Conservation (phyloP, 108 stramenopile genomes). For the Cyclotella sp. region DNA sequence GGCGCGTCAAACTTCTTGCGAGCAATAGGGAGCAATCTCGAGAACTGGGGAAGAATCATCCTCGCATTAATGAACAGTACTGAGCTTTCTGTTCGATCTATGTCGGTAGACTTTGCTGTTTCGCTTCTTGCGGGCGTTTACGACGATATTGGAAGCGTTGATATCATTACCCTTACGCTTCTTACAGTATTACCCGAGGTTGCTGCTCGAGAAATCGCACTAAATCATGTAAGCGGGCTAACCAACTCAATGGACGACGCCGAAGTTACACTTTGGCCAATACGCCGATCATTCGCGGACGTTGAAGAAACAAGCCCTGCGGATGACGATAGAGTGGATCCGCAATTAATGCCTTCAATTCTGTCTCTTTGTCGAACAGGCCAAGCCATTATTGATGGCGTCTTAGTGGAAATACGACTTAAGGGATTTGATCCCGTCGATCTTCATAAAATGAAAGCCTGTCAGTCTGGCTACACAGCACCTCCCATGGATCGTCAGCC, state of each 20-base stretch:
- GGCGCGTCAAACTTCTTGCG: conserved; percentile 73
- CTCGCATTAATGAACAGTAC: conserved; percentile 84
- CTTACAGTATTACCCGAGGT: conserved; percentile 83
- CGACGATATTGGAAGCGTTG: conserved; percentile 69
- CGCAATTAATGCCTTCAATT: conserved; percentile 76
- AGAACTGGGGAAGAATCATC: conserved; percentile 83
- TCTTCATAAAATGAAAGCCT: conserved; percentile 25
- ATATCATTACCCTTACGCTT: conserved; percentile 60
- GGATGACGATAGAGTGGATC: conserved; percentile 86
- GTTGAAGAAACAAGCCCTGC: conserved; percentile 85
- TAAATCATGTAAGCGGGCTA: conserved; percentile 69
- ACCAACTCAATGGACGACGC: conserved; percentile 60
- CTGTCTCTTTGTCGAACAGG: conserved; percentile 73
- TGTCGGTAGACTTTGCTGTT: conserved; percentile 85
- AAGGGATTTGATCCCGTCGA: conserved; percentile 38
- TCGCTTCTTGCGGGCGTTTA: conserved; percentile 77
- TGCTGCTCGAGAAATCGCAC: conserved; percentile 82
- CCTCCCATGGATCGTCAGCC: conserved; percentile 11
- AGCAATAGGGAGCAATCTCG: conserved; percentile 60
- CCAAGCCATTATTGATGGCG: conserved; percentile 87
- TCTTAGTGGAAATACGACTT: conserved; percentile 82
- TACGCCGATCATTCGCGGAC: conserved; percentile 84
- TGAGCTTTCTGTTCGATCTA: conserved; percentile 86
- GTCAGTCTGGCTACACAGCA: conserved; percentile 2
- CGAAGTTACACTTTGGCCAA: conserved; percentile 79